Base-by-base conservation (phyloP, 192 early-diverging fungal species). In the Coemansia sp. region DNA sequence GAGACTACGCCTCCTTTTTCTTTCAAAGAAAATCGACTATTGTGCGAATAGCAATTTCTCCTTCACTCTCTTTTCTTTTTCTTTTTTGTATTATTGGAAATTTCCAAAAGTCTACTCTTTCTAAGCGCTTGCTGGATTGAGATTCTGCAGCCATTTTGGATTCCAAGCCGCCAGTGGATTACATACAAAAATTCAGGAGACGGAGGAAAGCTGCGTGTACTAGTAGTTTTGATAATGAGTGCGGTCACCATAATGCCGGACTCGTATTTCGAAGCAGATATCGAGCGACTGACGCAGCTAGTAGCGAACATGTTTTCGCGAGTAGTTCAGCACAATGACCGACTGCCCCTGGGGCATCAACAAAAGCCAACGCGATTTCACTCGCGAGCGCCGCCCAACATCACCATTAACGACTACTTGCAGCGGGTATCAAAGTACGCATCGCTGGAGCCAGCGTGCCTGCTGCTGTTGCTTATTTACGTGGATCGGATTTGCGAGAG, bases 401-500 rank as follows among this genome's bases (percentile, higher is more conserved):
- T 99, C 59, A 86, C 88, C 18, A 85, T 99, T 8, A 63, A 67
- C 63, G 97, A 98, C 60, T 99, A 99, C 71, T 76, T 99, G 61
- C 78, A 86, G 34, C 89, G 97, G 26, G 92, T 98, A 43, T 86
- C 95, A 59, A 93, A 91, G 75, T 98, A 95, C 75, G 94, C 94
- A 36, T 88, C 91, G 38, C 72, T 97, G 16, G 96, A 99, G 73
- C 86, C 88, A 14, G 86, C 93, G 7, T 95, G 93, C 68, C 67
- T 99, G 11, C 73, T 99, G 4, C 86, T 95, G 31, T 74, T 98
- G 31, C 80, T 99, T 3, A 90, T 99, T 31, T 99, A 95, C 65
- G 94, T 99, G 59, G 97, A 99, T 74, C 83, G 93, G 72, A 85
- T 94, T 5, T 94, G 94, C 65, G 85, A 89, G 60, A 68, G 81